These are phyloP conservation scores for Mucor plumbeus DNA, from an alignment of 371 early-diverging fungal species.

Conservation along the genomic window DNA sequence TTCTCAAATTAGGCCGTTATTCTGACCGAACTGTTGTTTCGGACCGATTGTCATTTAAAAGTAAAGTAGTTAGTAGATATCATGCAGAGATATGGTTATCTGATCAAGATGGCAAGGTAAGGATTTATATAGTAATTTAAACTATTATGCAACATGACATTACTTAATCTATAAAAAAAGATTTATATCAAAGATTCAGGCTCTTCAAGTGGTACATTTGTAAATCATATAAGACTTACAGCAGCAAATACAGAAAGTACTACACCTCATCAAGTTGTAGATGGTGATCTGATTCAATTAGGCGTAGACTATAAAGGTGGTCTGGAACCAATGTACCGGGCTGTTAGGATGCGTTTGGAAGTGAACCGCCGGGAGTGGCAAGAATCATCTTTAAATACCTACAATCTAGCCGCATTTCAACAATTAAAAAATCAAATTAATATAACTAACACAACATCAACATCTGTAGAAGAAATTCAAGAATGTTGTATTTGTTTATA, in stretches of 20 bases:
- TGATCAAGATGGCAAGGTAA: constrained; percentile 33
- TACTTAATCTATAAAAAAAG: constrained; percentile 28
- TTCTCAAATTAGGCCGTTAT: constrained; percentile 76
- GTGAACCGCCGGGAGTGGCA: constrained; percentile 66
- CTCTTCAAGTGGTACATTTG: constrained; percentile 89
- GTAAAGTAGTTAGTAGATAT: constrained; percentile 78
- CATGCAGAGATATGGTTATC: constrained; percentile 83
- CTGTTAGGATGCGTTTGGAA: constrained; percentile 85
- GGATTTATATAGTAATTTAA: constrained; percentile 12
- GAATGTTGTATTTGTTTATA: constrained; percentile 98
- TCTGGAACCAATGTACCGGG: constrained; percentile 75
- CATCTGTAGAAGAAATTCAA: constrained; percentile 38
- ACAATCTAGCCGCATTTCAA: constrained; percentile 25
- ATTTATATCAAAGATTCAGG: constrained; percentile 84
- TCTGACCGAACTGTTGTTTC: constrained; percentile 69
- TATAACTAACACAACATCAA: constrained; percentile 5
- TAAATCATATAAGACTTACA: constrained; percentile 83
- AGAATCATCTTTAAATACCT: constrained; percentile 35
- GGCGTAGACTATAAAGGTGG: constrained; percentile 93
- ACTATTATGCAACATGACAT: constrained; percentile 1
- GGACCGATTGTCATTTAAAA: constrained; percentile 76
- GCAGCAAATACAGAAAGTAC: constrained; percentile 75
- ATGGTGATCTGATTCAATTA: constrained; percentile 87
- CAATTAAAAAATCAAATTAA: constrained; percentile 16
- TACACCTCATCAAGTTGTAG: constrained; percentile 72